Percentiles rank a stretch among this genome's conserved stretches.
These are phyloP conservation scores for Mytilinidion resinicola DNA, from an alignment of 495 filamentous ascomycete genomes.

Conservation along the genomic window DNA sequence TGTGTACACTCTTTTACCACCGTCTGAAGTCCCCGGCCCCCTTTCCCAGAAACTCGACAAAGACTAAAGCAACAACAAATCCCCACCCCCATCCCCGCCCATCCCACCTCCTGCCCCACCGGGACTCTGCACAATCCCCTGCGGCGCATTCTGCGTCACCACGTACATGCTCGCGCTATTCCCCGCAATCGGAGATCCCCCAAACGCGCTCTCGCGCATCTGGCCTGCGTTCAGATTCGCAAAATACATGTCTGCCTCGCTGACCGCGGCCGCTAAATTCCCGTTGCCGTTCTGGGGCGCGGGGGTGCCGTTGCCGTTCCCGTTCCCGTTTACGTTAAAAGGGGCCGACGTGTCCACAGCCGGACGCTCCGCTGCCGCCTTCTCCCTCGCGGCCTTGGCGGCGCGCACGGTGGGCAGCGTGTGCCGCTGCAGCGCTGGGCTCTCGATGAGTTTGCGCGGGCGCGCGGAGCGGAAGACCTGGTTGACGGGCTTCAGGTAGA, in stretches of 20 bases:
- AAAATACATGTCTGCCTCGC: slow-evolving; percentile 41
- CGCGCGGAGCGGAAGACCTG: slow-evolving; percentile 93
- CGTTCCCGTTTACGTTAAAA: slow-evolving; percentile 47
- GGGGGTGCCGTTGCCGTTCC: not conserved
- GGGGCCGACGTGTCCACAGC: slow-evolving; percentile 31
- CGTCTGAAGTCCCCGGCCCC: too few relatives aligned
- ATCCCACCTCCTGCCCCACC: slow-evolving; percentile 29
- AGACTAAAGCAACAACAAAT: slow-evolving; percentile 42
- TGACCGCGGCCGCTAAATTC: slow-evolving; percentile 17
- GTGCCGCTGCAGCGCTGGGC: slow-evolving; percentile 73
- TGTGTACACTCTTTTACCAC: too few relatives aligned
- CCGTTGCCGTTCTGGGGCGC: not conserved
- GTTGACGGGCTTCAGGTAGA: slow-evolving; percentile 96
- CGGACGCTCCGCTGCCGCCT: slow-evolving; percentile 10
- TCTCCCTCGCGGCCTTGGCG: slow-evolving; percentile 41
- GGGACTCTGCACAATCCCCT: slow-evolving; percentile 51
- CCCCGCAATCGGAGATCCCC: slow-evolving; percentile 34
- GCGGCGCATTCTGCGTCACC: slow-evolving; percentile 63
- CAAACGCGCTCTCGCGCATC: slow-evolving; percentile 39
- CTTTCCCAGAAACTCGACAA: not conserved
- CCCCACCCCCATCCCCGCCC: slow-evolving; percentile 44
- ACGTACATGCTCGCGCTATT: slow-evolving; percentile 38
- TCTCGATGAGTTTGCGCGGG: slow-evolving; percentile 66
- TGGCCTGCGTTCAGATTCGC: slow-evolving; percentile 38
- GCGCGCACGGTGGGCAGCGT: slow-evolving; percentile 32